These are phyloP conservation scores for Aschersonia sp. DNA, from an alignment of 2,329 filamentous ascomycete species.

Conservation along the genomic window DNA sequence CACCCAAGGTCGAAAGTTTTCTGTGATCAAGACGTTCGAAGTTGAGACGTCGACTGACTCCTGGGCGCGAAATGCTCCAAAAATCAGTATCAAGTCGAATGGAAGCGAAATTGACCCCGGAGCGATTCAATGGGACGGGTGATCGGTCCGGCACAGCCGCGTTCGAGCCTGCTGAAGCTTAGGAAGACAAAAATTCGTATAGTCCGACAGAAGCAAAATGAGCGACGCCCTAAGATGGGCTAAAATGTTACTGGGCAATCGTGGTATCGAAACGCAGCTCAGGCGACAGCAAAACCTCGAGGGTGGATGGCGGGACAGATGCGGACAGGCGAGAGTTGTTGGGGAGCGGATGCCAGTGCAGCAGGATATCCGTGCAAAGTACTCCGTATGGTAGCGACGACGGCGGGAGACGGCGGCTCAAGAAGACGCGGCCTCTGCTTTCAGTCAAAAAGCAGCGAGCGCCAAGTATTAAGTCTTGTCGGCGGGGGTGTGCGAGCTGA, in stretches of 20 bases:
- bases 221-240: slow-evolving; percentile 3
- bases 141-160: slow-evolving; percentile 8
- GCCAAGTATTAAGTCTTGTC: neutral
- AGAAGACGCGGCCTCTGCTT: neutral
- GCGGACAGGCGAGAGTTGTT: neutral
- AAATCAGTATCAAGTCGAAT: too few relatives aligned
- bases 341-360: too few relatives aligned
- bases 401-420: too few relatives aligned
- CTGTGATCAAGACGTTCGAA: too few relatives aligned
- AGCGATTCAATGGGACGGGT: neutral
- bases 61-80: too few relatives aligned
- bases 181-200: neutral
- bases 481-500: neutral
- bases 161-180: neutral
- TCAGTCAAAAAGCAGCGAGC: neutral
- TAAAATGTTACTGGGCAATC: neutral
- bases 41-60: too few relatives aligned
- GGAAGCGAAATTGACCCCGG: neutral
- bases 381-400: too few relatives aligned
- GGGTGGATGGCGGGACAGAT: neutral
- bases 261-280: neutral
- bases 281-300: neutral
- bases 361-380: too few relatives aligned
- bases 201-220: slow-evolving; percentile 3
- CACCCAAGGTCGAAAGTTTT: too few relatives aligned